Percentiles rank a stretch among this genome's conserved stretches.
Conservation (phyloP, 2,329 filamentous ascomycete species). For the Diplodia scrobiculata region DNA sequence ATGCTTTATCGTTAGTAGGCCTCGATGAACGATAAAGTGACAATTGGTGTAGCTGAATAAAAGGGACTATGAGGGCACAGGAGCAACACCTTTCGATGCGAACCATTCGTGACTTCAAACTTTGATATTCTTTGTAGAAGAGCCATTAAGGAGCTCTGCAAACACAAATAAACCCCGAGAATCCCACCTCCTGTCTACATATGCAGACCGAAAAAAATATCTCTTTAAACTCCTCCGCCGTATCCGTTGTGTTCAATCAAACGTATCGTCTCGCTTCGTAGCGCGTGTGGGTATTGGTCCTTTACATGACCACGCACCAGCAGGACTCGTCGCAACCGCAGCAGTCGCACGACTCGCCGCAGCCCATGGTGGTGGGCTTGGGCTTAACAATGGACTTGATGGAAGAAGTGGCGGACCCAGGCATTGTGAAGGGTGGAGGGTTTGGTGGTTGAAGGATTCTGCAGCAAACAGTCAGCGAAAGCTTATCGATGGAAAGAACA, state of each 20-base stretch:
- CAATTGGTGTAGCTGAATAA: too few species aligned
- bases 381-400: slow-evolving; percentile 45
- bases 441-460: background rate
- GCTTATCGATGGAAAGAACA: too few species aligned
- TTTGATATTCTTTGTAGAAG: too few species aligned
- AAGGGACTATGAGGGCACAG: too few species aligned
- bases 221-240: background rate
- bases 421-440: slow-evolving; percentile 36
- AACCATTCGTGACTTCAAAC: too few species aligned
- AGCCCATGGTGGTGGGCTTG: slow-evolving; percentile 39
- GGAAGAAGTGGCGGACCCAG: slow-evolving; percentile 40
- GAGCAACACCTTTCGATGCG: too few species aligned
- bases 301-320: slow-evolving; percentile 43
- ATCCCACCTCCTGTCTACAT: too few species aligned
- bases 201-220: background rate
- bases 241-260: background rate
- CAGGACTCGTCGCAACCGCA: slow-evolving; percentile 46
- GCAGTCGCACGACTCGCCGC: slow-evolving; percentile 45
- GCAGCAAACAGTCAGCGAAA: background rate
- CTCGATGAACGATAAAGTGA: too few species aligned
- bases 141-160: too few species aligned
- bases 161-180: too few species aligned
- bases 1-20: too few species aligned
- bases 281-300: background rate
- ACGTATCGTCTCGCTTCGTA: background rate